These are phyloP conservation scores for Piper betle DNA, from an alignment of 164 flowering plant genomes.

Conservation along the genomic window DNA sequence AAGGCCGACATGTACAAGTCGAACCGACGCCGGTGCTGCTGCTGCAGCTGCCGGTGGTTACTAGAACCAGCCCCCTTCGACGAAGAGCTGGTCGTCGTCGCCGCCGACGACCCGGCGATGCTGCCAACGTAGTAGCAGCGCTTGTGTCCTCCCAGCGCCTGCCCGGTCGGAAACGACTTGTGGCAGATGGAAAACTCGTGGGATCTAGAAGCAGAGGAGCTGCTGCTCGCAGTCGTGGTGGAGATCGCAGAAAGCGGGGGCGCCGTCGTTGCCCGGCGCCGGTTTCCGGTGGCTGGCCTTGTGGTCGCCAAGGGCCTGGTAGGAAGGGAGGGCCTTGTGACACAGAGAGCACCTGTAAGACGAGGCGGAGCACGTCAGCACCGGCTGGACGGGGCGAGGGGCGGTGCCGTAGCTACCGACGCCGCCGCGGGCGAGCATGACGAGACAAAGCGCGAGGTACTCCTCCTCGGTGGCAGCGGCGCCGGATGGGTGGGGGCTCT, in stretches of 20 bases:
- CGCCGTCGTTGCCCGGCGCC: slow-evolving; percentile 5
- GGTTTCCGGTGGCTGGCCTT: slow-evolving; percentile 77
- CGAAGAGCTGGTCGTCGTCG: slow-evolving; percentile 9
- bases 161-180: slow-evolving; percentile 47
- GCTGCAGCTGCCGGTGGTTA: slow-evolving; percentile 6
- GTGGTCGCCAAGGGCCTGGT: slow-evolving; percentile 88
- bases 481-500: slow-evolving; percentile 39
- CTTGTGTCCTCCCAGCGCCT: slow-evolving; percentile 67
- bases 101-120: slow-evolving; percentile 1
- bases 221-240: background rate
- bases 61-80: background rate
- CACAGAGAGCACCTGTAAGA: slow-evolving; percentile 55
- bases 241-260: slow-evolving; percentile 4
- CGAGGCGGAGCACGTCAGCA: slow-evolving; percentile 10
- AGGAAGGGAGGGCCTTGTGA: slow-evolving; percentile 49
- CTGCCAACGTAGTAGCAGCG: slow-evolving; percentile 51
- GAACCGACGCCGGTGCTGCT: no score
- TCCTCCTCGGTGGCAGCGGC: slow-evolving; percentile 32
- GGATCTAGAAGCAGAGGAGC: slow-evolving; percentile 8
- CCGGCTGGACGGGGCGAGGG: slow-evolving; percentile 1
- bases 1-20: slow-evolving; percentile 55
- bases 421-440: slow-evolving; percentile 47
- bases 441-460: slow-evolving; percentile 46
- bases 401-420: background rate
- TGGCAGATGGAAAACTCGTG: slow-evolving; percentile 50